phyloP scores from a whole-genome alignment of 2,329 filamentous ascomycete genomes.

The Aspergillus fijiensis region DNA sequence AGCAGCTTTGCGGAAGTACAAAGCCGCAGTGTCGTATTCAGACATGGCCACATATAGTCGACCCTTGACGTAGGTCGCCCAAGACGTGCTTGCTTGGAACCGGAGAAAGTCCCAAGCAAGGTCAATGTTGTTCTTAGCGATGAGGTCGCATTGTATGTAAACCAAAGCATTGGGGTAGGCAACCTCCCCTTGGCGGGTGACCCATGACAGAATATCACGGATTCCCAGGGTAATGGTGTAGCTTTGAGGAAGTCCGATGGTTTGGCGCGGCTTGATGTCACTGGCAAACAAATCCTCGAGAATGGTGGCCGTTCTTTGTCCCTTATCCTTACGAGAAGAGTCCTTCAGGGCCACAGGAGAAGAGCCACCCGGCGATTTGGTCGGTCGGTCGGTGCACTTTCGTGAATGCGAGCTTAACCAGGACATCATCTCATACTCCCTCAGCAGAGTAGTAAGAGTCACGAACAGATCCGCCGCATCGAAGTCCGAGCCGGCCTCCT shows the following conservation, averaged over 20 bases:
- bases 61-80: constrained; percentile 77
- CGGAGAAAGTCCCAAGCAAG: constrained; percentile 66
- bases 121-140: constrained; percentile 66
- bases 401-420: constrained; percentile 57
- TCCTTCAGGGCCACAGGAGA: constrained; percentile 28
- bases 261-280: constrained; percentile 44
- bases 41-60: constrained; percentile 72
- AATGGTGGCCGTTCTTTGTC: constrained; percentile 36
- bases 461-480: constrained; percentile 59
- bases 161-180: constrained; percentile 62
- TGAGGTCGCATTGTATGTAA: constrained; percentile 66
- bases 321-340: constrained; percentile 21
- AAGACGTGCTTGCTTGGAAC: constrained; percentile 58
- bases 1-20: constrained; percentile 78
- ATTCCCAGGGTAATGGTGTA: constrained; percentile 46
- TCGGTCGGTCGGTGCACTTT: constrained; percentile 29
- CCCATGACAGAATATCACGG: constrained; percentile 46
- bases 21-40: constrained; percentile 70
- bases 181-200: constrained; percentile 54
- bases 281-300: constrained; percentile 47
- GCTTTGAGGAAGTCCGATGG: constrained; percentile 41
- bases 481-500: constrained; percentile 69
- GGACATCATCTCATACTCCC: constrained; percentile 67
- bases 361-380: constrained; percentile 23
- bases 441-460: constrained; percentile 68